These are phyloP conservation scores for Cytospora chrysosperma DNA, from an alignment of 2,329 filamentous ascomycete genomes.

Conservation along the genomic window DNA sequence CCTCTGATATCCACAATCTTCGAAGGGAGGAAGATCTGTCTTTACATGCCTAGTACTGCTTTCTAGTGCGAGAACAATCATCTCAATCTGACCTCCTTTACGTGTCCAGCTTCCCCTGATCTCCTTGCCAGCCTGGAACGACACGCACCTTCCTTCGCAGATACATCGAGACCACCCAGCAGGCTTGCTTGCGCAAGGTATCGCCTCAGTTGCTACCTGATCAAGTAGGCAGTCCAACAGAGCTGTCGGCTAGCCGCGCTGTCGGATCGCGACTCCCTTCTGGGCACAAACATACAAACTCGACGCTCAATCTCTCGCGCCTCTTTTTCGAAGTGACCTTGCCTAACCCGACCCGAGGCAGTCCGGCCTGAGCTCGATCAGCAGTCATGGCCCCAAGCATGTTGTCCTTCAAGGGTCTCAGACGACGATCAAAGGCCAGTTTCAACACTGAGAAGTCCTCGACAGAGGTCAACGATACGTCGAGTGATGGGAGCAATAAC, in stretches of 20 bases:
- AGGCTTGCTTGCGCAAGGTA: neutral
- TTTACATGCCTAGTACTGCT: neutral
- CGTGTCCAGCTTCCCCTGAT: constrained; percentile 2
- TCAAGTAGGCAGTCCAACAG: too few species aligned
- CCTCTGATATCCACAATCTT: constrained; percentile 5
- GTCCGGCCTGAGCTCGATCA: constrained; percentile 8
- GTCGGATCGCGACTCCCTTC: neutral
- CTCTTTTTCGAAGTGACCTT: neutral
- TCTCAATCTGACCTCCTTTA: neutral
- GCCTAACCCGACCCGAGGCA: neutral
- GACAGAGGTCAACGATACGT: constrained; percentile 49
- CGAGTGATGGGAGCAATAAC: constrained; percentile 60
- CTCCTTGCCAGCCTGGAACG: neutral
- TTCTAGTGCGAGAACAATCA: neutral
- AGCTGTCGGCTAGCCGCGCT: neutral
- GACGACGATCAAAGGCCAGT: constrained; percentile 73
- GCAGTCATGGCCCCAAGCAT: constrained; percentile 61
- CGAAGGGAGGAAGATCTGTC: neutral
- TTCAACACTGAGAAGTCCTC: constrained; percentile 62
- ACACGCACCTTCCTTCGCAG: neutral
- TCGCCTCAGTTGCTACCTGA: neutral
- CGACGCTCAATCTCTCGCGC: neutral
- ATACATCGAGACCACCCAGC: neutral
- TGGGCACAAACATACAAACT: neutral
- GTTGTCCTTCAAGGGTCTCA: constrained; percentile 67